Base-by-base conservation (phyloP, 78 protist species). In the Dictyostelium brefeldianum region DNA sequence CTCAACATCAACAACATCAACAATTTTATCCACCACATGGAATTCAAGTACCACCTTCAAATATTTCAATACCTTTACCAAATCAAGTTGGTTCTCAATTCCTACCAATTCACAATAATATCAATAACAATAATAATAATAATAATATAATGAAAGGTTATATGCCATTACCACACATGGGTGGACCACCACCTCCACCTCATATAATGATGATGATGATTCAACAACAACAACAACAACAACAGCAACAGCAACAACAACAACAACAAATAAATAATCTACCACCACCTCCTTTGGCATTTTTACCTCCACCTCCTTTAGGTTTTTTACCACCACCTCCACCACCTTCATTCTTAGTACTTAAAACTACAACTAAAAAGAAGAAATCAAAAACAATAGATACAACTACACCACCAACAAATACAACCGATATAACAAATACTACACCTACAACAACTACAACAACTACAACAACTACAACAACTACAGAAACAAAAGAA, bases 261-360 rank as follows among this genome's bases (percentile, higher is more conserved):
- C 74, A 36, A 80, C 79, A 51, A 36, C 43, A 73, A 43, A 22
- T 31, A 20, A 73, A 73, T 46, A 36, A 73, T 47, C 29, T 70
- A 18, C 81, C 91, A 51, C 91, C 91, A 70, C 90, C 53, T 14
- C 79, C 79, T n/a, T 18, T 71, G 0, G 78, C 53, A 18, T 9
- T 71, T 31, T 43, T 71, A 41, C 78, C 78, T 0, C 78, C 78
- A 5, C 78, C 78, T 12, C 79, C 79, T 6, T 67, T 67, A 31
- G 75, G 75, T 3, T 31, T 67, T 67, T 4, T 67, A 17, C 75
- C 75, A 67, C 75, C 75, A 15, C 75, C 75, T 17, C 75, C 75
- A 9, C 27, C 29, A 15, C 75, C 75, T 31, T 41, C 46, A 67
- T 51, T 81, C 18, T 31, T 81, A 67, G 53, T 81, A 22, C 54